These are phyloP conservation scores for Helicostylum pulchrum DNA, from an alignment of 192 early-diverging fungal genomes.

Conservation along the genomic window DNA sequence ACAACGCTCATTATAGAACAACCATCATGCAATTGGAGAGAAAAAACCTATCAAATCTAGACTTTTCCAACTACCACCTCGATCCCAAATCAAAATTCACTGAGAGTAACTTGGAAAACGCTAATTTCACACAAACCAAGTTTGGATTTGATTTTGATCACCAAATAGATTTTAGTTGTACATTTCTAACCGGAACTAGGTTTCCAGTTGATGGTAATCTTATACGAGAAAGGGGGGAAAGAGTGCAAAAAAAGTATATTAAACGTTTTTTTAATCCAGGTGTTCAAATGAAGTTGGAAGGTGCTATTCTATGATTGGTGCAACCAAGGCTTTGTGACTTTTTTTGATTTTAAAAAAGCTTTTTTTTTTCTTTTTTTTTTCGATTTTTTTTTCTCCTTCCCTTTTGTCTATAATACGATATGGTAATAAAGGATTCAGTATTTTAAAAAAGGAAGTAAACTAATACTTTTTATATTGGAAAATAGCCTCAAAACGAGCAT, in stretches of 20 bases:
- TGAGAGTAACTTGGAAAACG: conserved; percentile 13
- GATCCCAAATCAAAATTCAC: conserved; percentile 7
- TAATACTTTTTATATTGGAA: background rate
- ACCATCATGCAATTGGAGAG: conserved; percentile 3
- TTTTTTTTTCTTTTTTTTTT: background rate
- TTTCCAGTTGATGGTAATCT: conserved; percentile 3
- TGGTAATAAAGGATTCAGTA: background rate
- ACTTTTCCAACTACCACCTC: conserved; percentile 11
- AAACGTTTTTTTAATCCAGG: background rate
- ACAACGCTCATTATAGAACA: background rate
- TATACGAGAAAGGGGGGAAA: background rate
- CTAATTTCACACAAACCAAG: conserved; percentile 3
- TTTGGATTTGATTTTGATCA: conserved; percentile 12
- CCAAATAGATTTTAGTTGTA: background rate
- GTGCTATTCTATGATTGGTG: conserved; percentile 1
- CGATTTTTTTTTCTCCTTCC: background rate
- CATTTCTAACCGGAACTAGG: background rate
- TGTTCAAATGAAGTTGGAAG: conserved; percentile 15
- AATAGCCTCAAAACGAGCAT: conserved; percentile 90
- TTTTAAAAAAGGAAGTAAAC: background rate
- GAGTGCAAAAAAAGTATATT: background rate
- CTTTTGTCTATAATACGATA: background rate
- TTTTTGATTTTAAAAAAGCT: background rate
- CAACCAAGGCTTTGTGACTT: background rate
- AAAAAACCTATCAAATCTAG: conserved; percentile 8